Percentiles rank a stretch among this genome's conserved stretches.
phyloP scores from a whole-genome alignment of 2,329 filamentous ascomycete species.

The Diaporthe sp. region DNA sequence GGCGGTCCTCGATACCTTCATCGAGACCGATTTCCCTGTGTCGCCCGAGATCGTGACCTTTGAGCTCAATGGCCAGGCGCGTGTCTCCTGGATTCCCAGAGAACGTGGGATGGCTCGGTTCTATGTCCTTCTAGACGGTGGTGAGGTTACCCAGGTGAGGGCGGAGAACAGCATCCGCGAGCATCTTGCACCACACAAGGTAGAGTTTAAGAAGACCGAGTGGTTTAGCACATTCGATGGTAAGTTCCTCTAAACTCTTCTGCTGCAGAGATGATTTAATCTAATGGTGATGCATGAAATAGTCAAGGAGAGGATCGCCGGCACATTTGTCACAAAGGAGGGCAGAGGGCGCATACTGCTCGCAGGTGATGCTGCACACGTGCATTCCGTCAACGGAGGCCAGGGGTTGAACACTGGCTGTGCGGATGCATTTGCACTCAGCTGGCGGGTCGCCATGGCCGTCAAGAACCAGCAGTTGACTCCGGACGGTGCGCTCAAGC shows the following conservation, averaged over 20 bases:
- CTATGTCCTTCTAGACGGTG: constrained; percentile 57
- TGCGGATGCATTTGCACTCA: constrained; percentile 65
- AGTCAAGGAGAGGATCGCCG: constrained; percentile 58
- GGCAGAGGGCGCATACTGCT: constrained; percentile 63
- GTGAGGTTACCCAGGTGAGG: constrained; percentile 55
- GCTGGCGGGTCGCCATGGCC: constrained; percentile 61
- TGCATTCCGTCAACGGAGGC: constrained; percentile 67
- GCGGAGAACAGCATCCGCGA: constrained; percentile 57
- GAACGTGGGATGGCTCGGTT: constrained; percentile 61
- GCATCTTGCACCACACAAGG: constrained; percentile 57
- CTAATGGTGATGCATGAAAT: constrained; percentile 15
- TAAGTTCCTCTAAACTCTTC: constrained; percentile 41
- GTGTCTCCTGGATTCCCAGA: constrained; percentile 62
- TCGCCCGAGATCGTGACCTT: constrained; percentile 63
- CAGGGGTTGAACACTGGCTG: constrained; percentile 71
- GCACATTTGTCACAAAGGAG: constrained; percentile 53
- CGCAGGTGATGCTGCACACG: constrained; percentile 70
- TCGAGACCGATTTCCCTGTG: constrained; percentile 61
- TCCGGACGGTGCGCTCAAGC: constrained; percentile 41
- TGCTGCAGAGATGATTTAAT: background rate
- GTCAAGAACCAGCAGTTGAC: constrained; percentile 39
- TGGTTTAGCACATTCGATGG: constrained; percentile 65
- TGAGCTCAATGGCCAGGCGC: constrained; percentile 57
- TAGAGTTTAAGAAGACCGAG: constrained; percentile 58
- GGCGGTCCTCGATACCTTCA: constrained; percentile 61